Evolutionary conservation across 495 filamentous ascomycete genomes (phyloP).

Genomic region (Talaromyces trachyspermus): DNA sequence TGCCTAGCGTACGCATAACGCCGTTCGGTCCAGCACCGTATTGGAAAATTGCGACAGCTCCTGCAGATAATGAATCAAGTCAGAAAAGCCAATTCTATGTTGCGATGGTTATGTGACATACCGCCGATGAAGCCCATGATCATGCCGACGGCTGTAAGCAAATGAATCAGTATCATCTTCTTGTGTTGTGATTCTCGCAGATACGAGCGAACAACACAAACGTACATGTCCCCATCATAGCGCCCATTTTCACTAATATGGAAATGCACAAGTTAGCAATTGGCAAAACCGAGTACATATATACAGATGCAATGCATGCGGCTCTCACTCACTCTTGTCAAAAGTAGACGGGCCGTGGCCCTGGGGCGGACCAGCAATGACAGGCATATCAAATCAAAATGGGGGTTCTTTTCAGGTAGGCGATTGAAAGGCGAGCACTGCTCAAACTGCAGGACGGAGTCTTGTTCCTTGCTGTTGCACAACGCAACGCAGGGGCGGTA

Average conservation of each 20-base stretch:
- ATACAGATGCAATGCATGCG: background rate
- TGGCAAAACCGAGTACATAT: too few species aligned
- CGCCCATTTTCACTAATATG: constrained; percentile 96
- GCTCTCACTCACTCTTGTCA: constrained; percentile 74
- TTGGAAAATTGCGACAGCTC: constrained; percentile 87
- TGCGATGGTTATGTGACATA: constrained; percentile 26
- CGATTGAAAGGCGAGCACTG: too few species aligned
- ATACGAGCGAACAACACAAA: constrained; percentile 13
- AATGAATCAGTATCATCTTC: constrained; percentile 12
- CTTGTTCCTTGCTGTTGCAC: constrained; percentile 2
- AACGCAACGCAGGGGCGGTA: background rate
- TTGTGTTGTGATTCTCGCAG: constrained; percentile 3
- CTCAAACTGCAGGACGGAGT: too few species aligned
- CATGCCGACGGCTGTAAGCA: constrained; percentile 69
- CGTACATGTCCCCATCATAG: constrained; percentile 95
- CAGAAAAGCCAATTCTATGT: background rate
- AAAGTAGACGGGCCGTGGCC: constrained; percentile 68
- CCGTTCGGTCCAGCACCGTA: constrained; percentile 91
- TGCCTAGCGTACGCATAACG: constrained; percentile 83
- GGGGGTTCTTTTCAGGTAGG: too few species aligned
- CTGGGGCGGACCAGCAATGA: constrained; percentile 51
- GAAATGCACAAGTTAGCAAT: constrained; percentile 18
- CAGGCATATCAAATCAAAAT: constrained; percentile 50
- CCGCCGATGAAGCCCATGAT: constrained; percentile 98
- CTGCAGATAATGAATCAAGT: constrained; percentile 31